Evolutionary conservation across 768 basidiomycete genomes (phyloP).

Genomic region (Lactarius hengduanensis): DNA sequence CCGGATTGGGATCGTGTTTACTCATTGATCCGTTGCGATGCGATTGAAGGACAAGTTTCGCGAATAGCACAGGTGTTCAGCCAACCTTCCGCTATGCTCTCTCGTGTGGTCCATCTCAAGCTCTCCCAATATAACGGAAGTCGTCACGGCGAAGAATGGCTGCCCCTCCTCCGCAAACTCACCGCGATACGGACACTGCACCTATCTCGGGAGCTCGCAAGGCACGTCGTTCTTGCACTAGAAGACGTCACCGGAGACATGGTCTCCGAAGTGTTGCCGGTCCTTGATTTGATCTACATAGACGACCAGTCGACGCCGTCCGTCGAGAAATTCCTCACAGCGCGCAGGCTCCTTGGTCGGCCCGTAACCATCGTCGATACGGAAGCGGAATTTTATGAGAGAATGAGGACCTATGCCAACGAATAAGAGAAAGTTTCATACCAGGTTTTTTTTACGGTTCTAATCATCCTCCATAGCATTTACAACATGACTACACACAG

Average conservation of each 20-base stretch:
- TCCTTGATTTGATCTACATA: background rate
- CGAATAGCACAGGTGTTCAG: background rate
- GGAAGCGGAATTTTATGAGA: background rate
- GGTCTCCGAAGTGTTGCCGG: background rate
- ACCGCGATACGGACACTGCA: background rate
- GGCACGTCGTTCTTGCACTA: background rate
- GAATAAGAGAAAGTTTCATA: background rate
- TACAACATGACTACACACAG: background rate
- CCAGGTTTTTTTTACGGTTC: background rate
- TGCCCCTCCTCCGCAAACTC: background rate
- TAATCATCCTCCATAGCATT: background rate
- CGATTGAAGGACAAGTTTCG: background rate
- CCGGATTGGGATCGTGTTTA: background rate
- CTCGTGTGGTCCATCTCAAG: background rate
- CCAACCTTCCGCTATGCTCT: background rate
- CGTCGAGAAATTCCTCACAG: background rate
- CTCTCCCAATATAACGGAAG: background rate
- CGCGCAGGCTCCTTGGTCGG: background rate
- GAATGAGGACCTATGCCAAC: background rate
- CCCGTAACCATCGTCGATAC: background rate
- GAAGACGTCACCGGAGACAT: background rate
- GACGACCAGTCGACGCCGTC: background rate
- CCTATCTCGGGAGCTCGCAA: background rate
- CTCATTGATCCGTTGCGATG: background rate
- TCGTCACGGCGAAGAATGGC: background rate